Evolutionary conservation across 352 stramenopile species (phyloP).

Genomic region (Plasmopara muralis): DNA sequence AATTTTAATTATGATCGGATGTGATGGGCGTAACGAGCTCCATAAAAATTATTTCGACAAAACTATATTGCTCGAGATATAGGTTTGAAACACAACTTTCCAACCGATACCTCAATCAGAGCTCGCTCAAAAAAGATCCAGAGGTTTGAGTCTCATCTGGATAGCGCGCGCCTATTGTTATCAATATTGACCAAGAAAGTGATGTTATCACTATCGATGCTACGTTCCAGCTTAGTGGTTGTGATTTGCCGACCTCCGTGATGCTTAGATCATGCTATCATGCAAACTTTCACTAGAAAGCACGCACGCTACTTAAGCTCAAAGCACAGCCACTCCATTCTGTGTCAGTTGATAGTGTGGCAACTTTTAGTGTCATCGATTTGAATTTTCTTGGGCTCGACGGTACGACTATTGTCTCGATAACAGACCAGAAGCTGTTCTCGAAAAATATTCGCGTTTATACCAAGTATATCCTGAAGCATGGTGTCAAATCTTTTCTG

Average conservation of each 20-base stretch:
- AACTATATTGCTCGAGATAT: too few relatives aligned
- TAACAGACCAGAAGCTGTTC: slow-evolving; percentile 1
- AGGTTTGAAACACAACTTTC: too few relatives aligned
- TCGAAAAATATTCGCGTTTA: slow-evolving; percentile 1
- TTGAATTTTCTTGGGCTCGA: too few relatives aligned
- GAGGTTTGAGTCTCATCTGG: too few relatives aligned
- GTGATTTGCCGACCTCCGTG: neutral
- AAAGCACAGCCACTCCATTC: neutral
- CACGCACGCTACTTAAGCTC: neutral
- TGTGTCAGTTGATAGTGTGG: neutral
- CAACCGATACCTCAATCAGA: too few relatives aligned
- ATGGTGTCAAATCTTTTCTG: neutral
- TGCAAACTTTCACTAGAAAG: neutral
- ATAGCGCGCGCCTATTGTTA: neutral
- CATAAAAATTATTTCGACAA: too few relatives aligned
- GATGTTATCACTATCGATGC: neutral
- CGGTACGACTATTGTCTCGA: neutral
- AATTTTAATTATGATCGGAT: too few relatives aligned
- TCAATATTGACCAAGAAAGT: neutral
- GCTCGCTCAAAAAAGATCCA: too few relatives aligned
- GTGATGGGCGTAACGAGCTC: too few relatives aligned
- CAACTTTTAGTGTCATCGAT: too few relatives aligned
- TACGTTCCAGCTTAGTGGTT: neutral
- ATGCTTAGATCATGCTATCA: neutral
- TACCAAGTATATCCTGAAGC: neutral